phyloP scores from a whole-genome alignment of 495 filamentous ascomycete genomes.

The Mycothermus thermophilus region DNA sequence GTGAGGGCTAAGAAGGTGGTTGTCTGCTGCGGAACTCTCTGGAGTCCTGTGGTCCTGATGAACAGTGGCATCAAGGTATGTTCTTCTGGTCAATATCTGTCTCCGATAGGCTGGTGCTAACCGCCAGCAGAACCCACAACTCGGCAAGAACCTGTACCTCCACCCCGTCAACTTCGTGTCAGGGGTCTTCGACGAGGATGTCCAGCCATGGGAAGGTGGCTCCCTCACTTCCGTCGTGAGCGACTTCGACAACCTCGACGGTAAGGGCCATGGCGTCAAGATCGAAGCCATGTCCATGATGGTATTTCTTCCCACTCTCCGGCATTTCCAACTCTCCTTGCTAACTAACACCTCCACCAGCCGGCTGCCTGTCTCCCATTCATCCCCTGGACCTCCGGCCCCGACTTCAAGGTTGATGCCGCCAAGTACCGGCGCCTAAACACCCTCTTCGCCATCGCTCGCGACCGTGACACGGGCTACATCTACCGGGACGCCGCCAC shows the following conservation, averaged over 20 bases:
- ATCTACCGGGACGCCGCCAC: constrained; percentile 62
- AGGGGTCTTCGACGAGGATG: constrained; percentile 50
- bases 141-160: constrained; percentile 71
- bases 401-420: constrained; percentile 52
- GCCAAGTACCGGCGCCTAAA: constrained; percentile 49
- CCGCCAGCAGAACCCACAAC: constrained; percentile 52
- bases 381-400: constrained; percentile 48
- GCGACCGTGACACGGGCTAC: constrained; percentile 58
- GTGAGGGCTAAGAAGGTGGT: constrained; percentile 76
- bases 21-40: constrained; percentile 56
- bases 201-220: constrained; percentile 65
- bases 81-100: background rate
- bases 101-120: constrained; percentile 13
- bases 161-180: constrained; percentile 55
- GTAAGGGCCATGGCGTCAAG: constrained; percentile 70
- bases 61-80: constrained; percentile 51
- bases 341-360: constrained; percentile 4
- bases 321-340: background rate
- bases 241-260: constrained; percentile 72
- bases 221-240: constrained; percentile 58
- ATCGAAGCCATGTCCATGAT: constrained; percentile 58
- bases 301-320: constrained; percentile 13
- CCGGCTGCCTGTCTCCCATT: constrained; percentile 34
- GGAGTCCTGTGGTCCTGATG: constrained; percentile 60
- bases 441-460: constrained; percentile 52